These are phyloP conservation scores for Euphorbia pulcherrima DNA, from an alignment of 345 rosid species.

Conservation along the genomic window DNA sequence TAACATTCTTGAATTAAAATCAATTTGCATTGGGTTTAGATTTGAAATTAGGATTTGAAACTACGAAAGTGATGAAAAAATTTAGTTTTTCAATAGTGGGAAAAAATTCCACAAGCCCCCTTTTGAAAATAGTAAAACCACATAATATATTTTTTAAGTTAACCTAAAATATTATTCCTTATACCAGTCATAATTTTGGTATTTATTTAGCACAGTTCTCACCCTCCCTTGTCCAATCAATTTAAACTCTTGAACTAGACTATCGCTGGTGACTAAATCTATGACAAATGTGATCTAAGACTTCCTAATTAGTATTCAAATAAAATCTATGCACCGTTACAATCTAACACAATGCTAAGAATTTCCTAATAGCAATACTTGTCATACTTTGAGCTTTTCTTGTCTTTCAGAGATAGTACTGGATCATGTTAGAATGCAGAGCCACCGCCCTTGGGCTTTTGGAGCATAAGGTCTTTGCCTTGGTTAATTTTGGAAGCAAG, in stretches of 20 bases:
- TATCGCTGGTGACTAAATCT: not conserved
- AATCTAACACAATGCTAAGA: not conserved
- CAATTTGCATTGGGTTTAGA: no score
- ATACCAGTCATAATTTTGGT: no score
- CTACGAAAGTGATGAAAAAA: no score
- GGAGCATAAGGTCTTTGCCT: conserved; percentile 32
- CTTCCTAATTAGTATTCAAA: not conserved
- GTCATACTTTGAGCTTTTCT: not conserved
- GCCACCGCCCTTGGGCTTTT: conserved; percentile 22
- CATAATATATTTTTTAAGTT: no score
- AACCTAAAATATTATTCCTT: no score
- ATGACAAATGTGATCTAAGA: not conserved
- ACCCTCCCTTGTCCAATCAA: not conserved
- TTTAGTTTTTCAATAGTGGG: no score
- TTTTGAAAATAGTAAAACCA: no score
- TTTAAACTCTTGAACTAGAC: not conserved
- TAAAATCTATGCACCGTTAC: not conserved
- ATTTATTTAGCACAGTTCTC: no score
- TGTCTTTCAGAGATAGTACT: not conserved
- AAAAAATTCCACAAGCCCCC: no score
- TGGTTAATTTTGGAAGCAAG: conserved; percentile 38
- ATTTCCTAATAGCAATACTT: no score
- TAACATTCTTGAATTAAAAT: no score
- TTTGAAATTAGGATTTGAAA: no score
- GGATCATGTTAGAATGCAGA: conserved; percentile 28